Base-by-base conservation (phyloP, 352 stramenopile genomes). In the Phytophthora pisi region DNA sequence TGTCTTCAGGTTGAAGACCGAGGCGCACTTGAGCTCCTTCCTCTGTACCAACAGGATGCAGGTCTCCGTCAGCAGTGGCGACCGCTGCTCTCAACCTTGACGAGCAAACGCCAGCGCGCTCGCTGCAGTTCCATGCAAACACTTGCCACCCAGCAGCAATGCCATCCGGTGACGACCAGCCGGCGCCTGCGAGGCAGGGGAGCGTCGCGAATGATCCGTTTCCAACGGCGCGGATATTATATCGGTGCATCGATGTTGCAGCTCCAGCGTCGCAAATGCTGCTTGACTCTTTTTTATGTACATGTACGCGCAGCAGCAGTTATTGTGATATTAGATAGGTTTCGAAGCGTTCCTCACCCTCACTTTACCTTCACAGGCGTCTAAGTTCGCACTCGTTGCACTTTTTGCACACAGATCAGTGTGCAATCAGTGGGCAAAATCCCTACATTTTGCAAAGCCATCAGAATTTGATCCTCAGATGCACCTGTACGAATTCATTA, bases 61-160 rank as follows among this genome's bases (percentile, higher is more conserved):
- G 49, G 26, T 51, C 38, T 51, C 18, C 9, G 36, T 43, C 47
- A 34, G 55, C 55, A 47, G n/a, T 34, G 20, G n/a, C 26, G 55
- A 42, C 26, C 28, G 18, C 9, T 47, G 16, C 23, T 64, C 57
- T 57, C 57, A 58, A 45, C 38, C 20, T 59, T 54, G 49, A 53
- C 59, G 50, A 49, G 38, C 31, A n/a, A 64, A 26, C 61, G 43
- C 40, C 42, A 20, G 45, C 31, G 15, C 8, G 15, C 23, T n/a
- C 28, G 40, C 13, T 64, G 55, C 42, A 47, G 49, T 53, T 62
- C 64, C 40, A 50, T 43, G 26, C 13, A 18, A 51, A 49, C 59
- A 57, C 24, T 51, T 66, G 43, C 40, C 57, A 58, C 52, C 58
- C 64, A 61, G 43, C 58, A 72, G 64, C 57, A 71, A 71, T 57